Evolutionary conservation across 768 basidiomycete genomes (phyloP), one percentile per base, ranked within the genome.

Genomic region (Suillus brevipes): DNA sequence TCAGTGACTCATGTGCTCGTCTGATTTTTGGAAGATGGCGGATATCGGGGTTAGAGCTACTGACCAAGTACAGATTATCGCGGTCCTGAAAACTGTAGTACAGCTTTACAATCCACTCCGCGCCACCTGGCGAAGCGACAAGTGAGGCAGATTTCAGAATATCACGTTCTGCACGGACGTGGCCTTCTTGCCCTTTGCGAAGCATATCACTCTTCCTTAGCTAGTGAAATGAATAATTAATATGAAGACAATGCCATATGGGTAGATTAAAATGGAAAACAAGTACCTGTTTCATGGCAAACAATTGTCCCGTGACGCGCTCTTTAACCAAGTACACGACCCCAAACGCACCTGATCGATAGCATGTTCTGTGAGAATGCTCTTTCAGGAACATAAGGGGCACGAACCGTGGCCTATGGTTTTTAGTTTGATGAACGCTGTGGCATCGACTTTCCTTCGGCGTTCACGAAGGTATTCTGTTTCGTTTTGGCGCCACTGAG

Each of bases 121-220:
- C 89, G 58, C 86, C 85, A 66, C 85, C 84, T 64, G 90, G 85
- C 47, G 91, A 87, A 74, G 84, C 84, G 71, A 91, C 87, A 69
- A 90, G 81, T 14, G 95, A 90, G 7, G 96, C 96, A 38, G 93
- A 92, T 78, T 93, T 94, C 65, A 98, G 86, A 50, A 99, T 82
- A 72, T 99, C 95, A 73, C 95, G 90, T 76, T 98, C 95, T 49
- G 96, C 97, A 61, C 95, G 89, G 73, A 97, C 92, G 77, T 98
- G 97, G 1, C 95, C 97, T 79, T 98, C 97, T 77, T 98, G 97
- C 28, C 95, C 94, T 81, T 95, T 96, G 61, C 93, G 89, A 73
- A 97, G 84, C 94, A 97, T 95, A 77, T 95, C 94, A 66, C 86
- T 86, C 80, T 94, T 94, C 68, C 92, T 87, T 74, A 93, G 81